Base-by-base conservation (phyloP, 106 monocot genomes). In the Dendrobium nobile region DNA sequence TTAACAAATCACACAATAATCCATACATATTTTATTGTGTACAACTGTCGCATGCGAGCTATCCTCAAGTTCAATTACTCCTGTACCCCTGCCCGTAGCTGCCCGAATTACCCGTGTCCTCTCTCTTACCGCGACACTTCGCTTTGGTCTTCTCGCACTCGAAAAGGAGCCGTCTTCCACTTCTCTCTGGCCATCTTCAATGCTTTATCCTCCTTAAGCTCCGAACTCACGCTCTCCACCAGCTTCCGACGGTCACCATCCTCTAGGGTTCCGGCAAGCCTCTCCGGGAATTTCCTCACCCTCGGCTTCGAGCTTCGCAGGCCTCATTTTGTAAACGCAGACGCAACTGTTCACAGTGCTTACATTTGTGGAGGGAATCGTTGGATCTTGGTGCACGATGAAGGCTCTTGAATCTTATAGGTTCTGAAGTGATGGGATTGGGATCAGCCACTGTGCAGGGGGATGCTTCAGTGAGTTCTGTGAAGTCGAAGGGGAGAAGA, bases 351-450 rank as follows among this genome's bases (percentile, higher is more conserved):
- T 70, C 70, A 61, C 15, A 16, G 37, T 33, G 70, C 37, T 70
- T 70, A 15, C 70, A 37, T 13, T 4, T 70, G 37, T 1, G 37
- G 33, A 37, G n/a, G 70, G 33, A 70, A 37, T 70, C 2, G 37
- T 16, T 37, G 28, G 31, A 70, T 70, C 37, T 33, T 37, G 3
- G 28, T 2, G 37, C 33, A 70, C 37, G 70, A 70, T 37, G 70
- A 70, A 37, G 70, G 13, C 16, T 28, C 28, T 11, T 2, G 61
- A 61, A 16, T 70, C 15, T 37, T 15, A 70, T 28, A 37, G 16
- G 13, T 37, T 70, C 15, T 70, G 70, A 70, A 70, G 74, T 9
- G 74, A 74, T 74, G 74, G 74, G 43, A 10, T 44, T 74, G 43
- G 10, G 20, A 5, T 40, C 37, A 72, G 6, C 28, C 72, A 13